Conservation (phyloP, 352 stramenopile genomes). For the Phytopythium litorale region DNA sequence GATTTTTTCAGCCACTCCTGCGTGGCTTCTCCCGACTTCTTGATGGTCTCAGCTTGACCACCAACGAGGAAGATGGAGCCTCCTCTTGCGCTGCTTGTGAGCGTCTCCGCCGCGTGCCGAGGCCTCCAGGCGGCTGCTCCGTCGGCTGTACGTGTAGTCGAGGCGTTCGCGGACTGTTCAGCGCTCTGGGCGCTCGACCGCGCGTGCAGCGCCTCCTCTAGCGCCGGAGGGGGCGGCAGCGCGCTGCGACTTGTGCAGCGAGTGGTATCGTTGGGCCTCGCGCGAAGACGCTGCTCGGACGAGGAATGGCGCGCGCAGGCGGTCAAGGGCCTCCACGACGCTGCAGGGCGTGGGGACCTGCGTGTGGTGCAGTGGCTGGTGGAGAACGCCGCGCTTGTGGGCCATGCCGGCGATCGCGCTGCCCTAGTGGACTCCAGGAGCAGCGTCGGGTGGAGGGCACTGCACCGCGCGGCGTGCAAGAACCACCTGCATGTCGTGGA, state of each 20-base stretch:
- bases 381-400: not conserved
- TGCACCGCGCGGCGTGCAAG: not conserved
- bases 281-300: not conserved
- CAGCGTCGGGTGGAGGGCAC: not conserved
- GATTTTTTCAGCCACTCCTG: not conserved
- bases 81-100: not conserved
- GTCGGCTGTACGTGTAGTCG: not conserved
- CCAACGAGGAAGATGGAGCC: not conserved
- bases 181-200: not conserved
- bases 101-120: not conserved
- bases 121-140: not conserved
- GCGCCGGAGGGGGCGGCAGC: not conserved
- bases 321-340: not conserved
- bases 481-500: not conserved
- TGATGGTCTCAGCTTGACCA: not conserved
- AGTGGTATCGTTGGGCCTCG: not conserved
- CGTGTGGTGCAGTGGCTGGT: not conserved
- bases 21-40: too few relatives aligned
- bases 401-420: not conserved
- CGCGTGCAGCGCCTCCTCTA: not conserved
- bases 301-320: not conserved
- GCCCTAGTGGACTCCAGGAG: not conserved
- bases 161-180: not conserved
- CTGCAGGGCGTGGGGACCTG: not conserved
- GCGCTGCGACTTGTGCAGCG: not conserved